phyloP scores from a whole-genome alignment of 2,329 filamentous ascomycete genomes.

The Verticillium nubilum region DNA sequence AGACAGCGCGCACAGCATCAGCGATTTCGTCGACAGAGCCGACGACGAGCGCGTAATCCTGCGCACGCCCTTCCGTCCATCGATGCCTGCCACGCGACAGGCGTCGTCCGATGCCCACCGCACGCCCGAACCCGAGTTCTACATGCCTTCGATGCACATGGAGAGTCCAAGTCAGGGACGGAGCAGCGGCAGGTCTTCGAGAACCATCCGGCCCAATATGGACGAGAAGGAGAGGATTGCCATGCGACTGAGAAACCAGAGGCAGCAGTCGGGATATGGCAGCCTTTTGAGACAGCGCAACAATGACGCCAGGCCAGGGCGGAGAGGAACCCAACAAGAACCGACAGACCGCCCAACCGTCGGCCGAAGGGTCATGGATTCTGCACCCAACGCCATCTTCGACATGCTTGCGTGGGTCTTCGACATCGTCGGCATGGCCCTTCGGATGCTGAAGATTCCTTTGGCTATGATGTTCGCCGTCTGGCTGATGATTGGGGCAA shows the following conservation, averaged over 20 bases:
- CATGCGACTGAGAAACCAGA: neutral
- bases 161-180: conserved; percentile 19
- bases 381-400: conserved; percentile 31
- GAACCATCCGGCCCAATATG: conserved; percentile 23
- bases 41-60: conserved; percentile 52
- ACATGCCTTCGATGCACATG: conserved; percentile 43
- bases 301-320: neutral
- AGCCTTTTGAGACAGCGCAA: neutral
- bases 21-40: conserved; percentile 45
- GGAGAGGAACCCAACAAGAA: neutral
- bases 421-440: conserved; percentile 52
- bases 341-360: conserved; percentile 12
- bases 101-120: conserved; percentile 12
- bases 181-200: conserved; percentile 27
- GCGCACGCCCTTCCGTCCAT: conserved; percentile 50
- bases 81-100: conserved; percentile 32
- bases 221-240: neutral
- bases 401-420: conserved; percentile 41
- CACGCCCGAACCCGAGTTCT: conserved; percentile 45
- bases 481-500: conserved; percentile 53
- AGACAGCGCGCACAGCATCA: conserved; percentile 41
- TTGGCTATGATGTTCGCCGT: conserved; percentile 56
- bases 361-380: conserved; percentile 24
- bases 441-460: conserved; percentile 59
- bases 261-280: neutral